phyloP scores from a whole-genome alignment of 2,329 filamentous ascomycete species.

The Xylaria sp. region DNA sequence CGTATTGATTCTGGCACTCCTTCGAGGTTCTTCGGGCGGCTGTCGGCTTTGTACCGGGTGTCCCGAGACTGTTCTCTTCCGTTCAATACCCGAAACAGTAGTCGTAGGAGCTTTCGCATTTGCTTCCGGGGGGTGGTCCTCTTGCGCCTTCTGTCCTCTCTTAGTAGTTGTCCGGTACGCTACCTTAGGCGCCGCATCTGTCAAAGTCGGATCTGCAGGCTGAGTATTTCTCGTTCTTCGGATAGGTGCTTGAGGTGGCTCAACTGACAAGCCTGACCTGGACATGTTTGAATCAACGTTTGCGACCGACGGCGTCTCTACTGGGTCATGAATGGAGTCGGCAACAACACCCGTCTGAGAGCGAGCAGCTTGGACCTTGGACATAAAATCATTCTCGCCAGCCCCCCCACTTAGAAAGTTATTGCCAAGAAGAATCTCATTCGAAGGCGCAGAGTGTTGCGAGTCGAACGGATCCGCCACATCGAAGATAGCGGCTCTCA shows the following conservation, averaged over 20 bases:
- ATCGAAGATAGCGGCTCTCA: constrained; percentile 36
- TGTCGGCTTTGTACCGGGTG: constrained; percentile 56
- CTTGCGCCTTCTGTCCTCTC: constrained; percentile 32
- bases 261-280: constrained; percentile 32
- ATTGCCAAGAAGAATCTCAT: constrained; percentile 37
- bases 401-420: constrained; percentile 39
- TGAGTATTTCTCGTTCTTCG: constrained; percentile 52
- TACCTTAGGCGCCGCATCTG: constrained; percentile 60
- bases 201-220: constrained; percentile 43
- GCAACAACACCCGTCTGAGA: constrained; percentile 40
- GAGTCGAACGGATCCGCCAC: constrained; percentile 49
- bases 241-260: constrained; percentile 48
- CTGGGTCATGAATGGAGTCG: constrained; percentile 45
- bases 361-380: constrained; percentile 49
- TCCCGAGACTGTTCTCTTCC: constrained; percentile 90
- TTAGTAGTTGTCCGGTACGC: constrained; percentile 50
- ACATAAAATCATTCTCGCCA: constrained; percentile 51
- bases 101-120: constrained; percentile 37
- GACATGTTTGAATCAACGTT: constrained; percentile 36
- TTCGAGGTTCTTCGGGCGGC: constrained; percentile 58
- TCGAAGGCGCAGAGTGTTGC: constrained; percentile 37
- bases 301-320: constrained; percentile 58
- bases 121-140: constrained; percentile 42
- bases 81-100: constrained; percentile 49
- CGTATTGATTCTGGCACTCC: constrained; percentile 65